phyloP scores from a whole-genome alignment of 164 flowering plant genomes.

The Litsea cubeba region DNA sequence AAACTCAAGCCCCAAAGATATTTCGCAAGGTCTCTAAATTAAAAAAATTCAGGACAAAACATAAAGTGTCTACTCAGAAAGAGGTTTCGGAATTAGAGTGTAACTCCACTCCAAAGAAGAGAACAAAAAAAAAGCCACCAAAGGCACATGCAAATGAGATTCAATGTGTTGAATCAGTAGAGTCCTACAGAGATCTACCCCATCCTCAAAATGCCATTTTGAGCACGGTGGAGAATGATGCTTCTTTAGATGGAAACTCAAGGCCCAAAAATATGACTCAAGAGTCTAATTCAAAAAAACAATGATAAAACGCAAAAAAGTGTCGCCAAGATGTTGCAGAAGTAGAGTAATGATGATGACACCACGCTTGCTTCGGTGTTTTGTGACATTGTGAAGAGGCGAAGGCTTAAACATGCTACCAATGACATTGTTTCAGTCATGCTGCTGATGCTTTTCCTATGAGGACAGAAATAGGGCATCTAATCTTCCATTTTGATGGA shows the following conservation, averaged over 20 bases:
- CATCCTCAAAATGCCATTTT: background rate
- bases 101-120: constrained; percentile 9
- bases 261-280: background rate
- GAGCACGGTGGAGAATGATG: background rate
- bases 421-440: background rate
- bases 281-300: constrained; percentile 2
- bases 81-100: background rate
- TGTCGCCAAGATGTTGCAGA: constrained; percentile 9
- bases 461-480: constrained; percentile 2
- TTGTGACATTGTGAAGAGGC: constrained; percentile 5
- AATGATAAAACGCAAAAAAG: constrained; percentile 4
- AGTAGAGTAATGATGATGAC: constrained; percentile 14
- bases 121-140: background rate
- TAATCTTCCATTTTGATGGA: background rate
- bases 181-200: background rate
- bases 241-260: background rate
- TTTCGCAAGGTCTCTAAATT: background rate
- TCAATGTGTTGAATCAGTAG: background rate
- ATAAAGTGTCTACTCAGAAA: constrained; percentile 3
- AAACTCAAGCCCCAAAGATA: background rate
- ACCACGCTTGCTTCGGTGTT: constrained; percentile 13
- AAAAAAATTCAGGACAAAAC: constrained; percentile 3
- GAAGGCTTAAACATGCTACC: background rate
- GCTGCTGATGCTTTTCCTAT: constrained; percentile 3
- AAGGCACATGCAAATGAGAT: constrained; percentile 1